Evolutionary conservation across 1,284 basidiomycete species (phyloP).

Genomic region (Fomitopsis schrenkii): DNA sequence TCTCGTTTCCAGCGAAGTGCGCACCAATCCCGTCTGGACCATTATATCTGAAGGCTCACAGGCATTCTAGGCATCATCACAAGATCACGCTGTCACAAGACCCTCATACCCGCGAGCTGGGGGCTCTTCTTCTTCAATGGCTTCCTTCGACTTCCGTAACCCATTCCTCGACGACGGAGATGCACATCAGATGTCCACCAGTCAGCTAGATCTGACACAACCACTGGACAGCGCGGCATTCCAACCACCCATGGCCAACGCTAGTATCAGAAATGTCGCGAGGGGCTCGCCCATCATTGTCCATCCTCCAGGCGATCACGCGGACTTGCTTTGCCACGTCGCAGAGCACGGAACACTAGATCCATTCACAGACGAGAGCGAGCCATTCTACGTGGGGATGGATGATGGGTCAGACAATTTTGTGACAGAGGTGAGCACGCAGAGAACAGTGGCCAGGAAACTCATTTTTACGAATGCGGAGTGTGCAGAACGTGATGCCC

Average conservation of each 20-base stretch:
- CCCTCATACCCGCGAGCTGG: not conserved
- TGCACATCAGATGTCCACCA: not conserved
- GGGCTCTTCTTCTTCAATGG: constrained; percentile 3
- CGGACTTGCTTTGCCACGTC: constrained; percentile 4
- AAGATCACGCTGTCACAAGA: not conserved
- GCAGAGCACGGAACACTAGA: not conserved
- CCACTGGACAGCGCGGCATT: not conserved
- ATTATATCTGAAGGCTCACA: not conserved
- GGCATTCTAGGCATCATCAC: not conserved
- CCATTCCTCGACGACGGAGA: constrained; percentile 5
- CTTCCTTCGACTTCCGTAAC: constrained; percentile 6
- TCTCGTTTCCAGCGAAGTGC: not conserved
- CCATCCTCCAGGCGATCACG: constrained; percentile 2
- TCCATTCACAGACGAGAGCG: not conserved
- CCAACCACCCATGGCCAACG: not conserved
- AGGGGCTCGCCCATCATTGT: constrained; percentile 5
- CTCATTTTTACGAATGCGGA: not conserved
- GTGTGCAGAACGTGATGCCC: not conserved
- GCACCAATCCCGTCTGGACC: not conserved
- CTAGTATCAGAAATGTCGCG: constrained; percentile 5
- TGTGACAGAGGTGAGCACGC: not conserved
- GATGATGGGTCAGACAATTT: not conserved
- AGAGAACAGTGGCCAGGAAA: too few species aligned
- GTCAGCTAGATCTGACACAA: constrained; percentile 3
- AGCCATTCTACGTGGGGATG: not conserved